Evolutionary conservation across 495 filamentous ascomycete genomes (phyloP), one percentile per base, ranked within the genome.

Genomic region (Echria macrotheca): DNA sequence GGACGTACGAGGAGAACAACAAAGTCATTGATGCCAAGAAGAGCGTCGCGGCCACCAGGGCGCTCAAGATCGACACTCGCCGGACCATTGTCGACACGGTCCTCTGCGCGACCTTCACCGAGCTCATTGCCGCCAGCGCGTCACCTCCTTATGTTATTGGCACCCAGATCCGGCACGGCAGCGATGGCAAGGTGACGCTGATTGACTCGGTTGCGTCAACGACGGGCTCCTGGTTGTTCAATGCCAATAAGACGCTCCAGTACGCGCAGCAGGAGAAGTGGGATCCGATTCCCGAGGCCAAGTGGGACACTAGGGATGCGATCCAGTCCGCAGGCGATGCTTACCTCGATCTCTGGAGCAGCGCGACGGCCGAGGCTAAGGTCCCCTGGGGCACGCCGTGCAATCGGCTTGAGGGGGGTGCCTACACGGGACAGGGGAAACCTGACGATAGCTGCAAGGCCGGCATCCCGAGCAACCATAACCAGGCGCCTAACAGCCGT

Each of bases 301-400:
- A 58, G 41, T 56, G 53, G 0, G 54, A 63, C 39, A 53, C 42
- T 0, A 55, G 69, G 2, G 65, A 57, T n/a, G 10, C 43, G 0
- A 60, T 73, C 19, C 44, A 64, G 54, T 41, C 47, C 4, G 65
- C 69, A 0, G 68, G 63, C 1, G 70, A 73, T 49, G 67, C 68
- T 10, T 72, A 72, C 45, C 48, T 72, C 14, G 60, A 66, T 25
- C 64, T 73, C 62, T 73, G 70, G 62, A 53, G 48, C 44, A 64
- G 62, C 43, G 51, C 43, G 26, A 61, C 35, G 7, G 69, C 70
- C 0, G 37, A 49, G 2, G 52, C 56, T 33, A 55, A 56, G 0
- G 63, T 73, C 3, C 70, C 70, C 0, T 73, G 68, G 68, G 69
- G 70, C 2, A 60, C 53, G 21, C 70, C 70, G 4, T 71, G 70